phyloP scores from a whole-genome alignment of 1,284 basidiomycete species.

The Ganoderma lingzhi region DNA sequence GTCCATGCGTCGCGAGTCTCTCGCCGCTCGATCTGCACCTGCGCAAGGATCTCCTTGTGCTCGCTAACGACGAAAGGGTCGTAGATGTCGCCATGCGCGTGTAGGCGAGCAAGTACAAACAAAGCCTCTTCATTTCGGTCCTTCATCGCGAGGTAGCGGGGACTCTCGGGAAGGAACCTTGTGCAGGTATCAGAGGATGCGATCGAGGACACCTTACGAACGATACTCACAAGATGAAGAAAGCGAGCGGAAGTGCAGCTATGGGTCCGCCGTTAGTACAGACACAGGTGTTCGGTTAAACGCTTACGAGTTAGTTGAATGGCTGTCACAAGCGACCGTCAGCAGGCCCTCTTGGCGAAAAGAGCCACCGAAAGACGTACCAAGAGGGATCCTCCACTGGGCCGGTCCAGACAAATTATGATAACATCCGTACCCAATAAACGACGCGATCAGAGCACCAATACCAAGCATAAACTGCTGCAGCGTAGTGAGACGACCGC shows the following conservation, averaged over 20 bases:
- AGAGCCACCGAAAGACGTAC: constrained; percentile 28
- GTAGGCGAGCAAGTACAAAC: constrained; percentile 55
- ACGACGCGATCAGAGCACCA: constrained; percentile 56
- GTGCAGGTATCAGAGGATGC: neutral
- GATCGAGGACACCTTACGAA: neutral
- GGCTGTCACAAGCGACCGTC: constrained; percentile 9
- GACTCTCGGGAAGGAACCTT: constrained; percentile 56
- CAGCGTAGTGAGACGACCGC: constrained; percentile 66
- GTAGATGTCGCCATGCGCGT: constrained; percentile 55
- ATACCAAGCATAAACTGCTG: constrained; percentile 65
- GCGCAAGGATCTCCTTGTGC: constrained; percentile 45
- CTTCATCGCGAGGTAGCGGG: constrained; percentile 68
- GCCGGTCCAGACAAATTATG: constrained; percentile 40
- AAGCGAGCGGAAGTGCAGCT: constrained; percentile 61
- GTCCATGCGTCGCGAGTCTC: constrained; percentile 46
- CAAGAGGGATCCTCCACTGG: constrained; percentile 64
- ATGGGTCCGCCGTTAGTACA: neutral
- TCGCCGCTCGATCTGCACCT: constrained; percentile 47
- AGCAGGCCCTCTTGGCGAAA: neutral
- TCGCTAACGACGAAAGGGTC: constrained; percentile 55
- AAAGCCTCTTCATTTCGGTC: constrained; percentile 57
- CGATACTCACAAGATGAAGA: constrained; percentile 53
- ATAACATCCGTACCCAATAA: constrained; percentile 40
- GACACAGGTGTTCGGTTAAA: too few relatives aligned
- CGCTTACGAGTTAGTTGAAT: constrained; percentile 41